A percentile compares a stretch with the other conserved stretches of the same genome.
Evolutionary conservation across 139 green algal genomes (phyloP).

Genomic region (Nannochloris sp.): DNA sequence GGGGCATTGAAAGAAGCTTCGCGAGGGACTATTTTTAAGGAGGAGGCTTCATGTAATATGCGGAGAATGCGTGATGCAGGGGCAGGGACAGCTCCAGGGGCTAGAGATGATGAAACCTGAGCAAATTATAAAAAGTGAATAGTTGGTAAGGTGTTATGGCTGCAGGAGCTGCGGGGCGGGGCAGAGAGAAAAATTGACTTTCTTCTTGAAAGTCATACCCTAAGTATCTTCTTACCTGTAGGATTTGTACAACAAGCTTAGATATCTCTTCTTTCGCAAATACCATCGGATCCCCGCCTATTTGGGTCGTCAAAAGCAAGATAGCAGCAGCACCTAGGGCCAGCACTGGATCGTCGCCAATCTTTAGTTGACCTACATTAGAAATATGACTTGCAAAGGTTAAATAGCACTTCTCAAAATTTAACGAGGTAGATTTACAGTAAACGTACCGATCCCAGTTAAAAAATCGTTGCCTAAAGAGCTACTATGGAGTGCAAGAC

Average conservation of each 20-base stretch:
- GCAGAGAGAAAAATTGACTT: not conserved
- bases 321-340: slow-evolving; percentile 23
- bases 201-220: not conserved
- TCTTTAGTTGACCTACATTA: slow-evolving; percentile 1
- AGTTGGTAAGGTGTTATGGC: no score
- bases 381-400: not conserved
- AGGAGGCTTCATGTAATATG: not conserved
- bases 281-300: slow-evolving; percentile 7
- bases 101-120: not conserved
- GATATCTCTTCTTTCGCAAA: slow-evolving; percentile 7
- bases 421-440: not conserved
- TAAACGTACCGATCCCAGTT: not conserved
- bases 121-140: no score
- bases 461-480: slow-evolving; percentile 11
- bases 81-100: not conserved
- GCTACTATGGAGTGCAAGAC: slow-evolving; percentile 7
- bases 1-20: slow-evolving; percentile 6
- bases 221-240: slow-evolving; percentile 2
- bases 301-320: slow-evolving; percentile 17
- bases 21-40: slow-evolving; percentile 1
- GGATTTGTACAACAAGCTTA: not conserved
- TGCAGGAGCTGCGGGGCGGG: not conserved
- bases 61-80: not conserved
- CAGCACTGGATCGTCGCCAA: slow-evolving; percentile 13
- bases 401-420: not conserved